Conservation (phyloP, 2,329 filamentous ascomycete species). For the Pestalotiopsis sp. region DNA sequence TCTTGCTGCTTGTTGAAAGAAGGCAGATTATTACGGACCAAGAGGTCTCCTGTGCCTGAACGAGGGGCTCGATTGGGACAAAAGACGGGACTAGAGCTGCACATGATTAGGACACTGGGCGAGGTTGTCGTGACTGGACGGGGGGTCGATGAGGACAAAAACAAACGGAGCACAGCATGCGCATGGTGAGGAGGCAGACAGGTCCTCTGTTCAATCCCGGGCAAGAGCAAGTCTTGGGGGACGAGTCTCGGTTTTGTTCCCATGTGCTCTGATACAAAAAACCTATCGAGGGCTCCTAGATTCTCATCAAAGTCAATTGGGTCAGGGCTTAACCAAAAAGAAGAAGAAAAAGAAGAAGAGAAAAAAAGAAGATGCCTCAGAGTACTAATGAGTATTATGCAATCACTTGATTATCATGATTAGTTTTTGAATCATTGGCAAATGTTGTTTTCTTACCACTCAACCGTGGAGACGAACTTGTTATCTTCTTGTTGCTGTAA, state of each 20-base stretch:
- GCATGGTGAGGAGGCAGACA: not conserved
- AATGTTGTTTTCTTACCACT: too few species aligned
- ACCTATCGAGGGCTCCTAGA: too few species aligned
- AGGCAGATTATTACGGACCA: not conserved
- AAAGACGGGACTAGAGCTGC: not conserved
- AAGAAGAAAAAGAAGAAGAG: not conserved
- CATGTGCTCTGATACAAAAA: not conserved
- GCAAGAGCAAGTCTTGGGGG: not conserved
- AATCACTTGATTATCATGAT: not conserved
- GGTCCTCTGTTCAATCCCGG: not conserved
- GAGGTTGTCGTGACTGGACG: not conserved
- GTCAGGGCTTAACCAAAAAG: not conserved
- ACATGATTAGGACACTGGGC: not conserved
- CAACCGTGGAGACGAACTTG: too few species aligned
- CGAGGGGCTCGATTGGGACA: not conserved
- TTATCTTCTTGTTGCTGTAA: too few species aligned
- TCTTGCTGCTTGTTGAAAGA: not conserved
- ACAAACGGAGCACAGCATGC: not conserved
- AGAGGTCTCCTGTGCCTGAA: not conserved
- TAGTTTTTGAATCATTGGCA: not conserved
- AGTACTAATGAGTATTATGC: not conserved
- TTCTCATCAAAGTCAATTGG: not conserved
- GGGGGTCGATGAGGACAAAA: not conserved
- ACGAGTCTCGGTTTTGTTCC: not conserved
- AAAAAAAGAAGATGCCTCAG: not conserved